A percentile compares a stretch with the other conserved stretches of the same genome.
Conservation (phyloP, 225 moss, liverwort and hornwort species). For the Pseudisothecium myosuroides region DNA sequence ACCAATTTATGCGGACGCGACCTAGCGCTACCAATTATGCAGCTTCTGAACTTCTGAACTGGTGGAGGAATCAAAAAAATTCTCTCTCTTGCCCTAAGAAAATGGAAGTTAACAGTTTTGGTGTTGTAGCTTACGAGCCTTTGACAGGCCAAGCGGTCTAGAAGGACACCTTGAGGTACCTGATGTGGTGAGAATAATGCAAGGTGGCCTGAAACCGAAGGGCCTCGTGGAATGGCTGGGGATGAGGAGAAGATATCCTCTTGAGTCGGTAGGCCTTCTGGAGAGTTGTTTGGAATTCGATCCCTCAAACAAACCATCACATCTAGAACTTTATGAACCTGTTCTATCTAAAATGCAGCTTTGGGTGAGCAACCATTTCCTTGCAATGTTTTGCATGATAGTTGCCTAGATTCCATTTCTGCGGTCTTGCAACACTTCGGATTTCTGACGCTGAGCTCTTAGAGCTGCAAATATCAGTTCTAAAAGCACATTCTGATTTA, state of each 20-base stretch:
- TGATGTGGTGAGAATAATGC: neutral
- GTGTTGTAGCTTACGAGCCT: neutral
- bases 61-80: too few species aligned
- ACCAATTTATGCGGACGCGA: neutral
- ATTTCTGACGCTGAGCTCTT: neutral
- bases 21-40: neutral
- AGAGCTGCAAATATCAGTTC: neutral
- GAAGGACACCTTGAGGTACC: neutral
- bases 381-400: neutral
- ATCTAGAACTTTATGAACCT: neutral
- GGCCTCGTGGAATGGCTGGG: neutral
- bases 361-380: neutral
- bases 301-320: neutral
- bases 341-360: neutral
- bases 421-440: too few species aligned
- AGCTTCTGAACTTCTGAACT: neutral
- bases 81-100: neutral
- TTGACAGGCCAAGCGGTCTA: neutral
- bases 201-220: neutral
- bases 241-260: neutral
- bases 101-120: neutral
- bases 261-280: neutral
- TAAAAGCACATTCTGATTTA: neutral
- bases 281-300: neutral
- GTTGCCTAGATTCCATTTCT: neutral